phyloP scores from a whole-genome alignment of 2,329 filamentous ascomycete species.

The Colletotrichum karsti region DNA sequence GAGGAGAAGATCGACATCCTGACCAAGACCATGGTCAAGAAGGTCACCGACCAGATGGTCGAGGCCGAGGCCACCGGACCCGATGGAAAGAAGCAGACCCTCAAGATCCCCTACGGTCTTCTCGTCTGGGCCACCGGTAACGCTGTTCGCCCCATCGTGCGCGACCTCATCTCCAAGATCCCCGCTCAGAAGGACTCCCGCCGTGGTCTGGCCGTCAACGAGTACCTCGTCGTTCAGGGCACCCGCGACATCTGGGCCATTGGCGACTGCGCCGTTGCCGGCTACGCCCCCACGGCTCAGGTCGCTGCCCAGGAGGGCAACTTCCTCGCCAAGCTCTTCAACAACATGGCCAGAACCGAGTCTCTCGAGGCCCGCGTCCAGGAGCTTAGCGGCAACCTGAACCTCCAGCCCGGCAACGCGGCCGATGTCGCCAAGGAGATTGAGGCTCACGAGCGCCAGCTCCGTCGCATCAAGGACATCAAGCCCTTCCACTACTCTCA shows the following conservation, averaged over 20 bases:
- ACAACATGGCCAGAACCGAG: slow-evolving; percentile 98
- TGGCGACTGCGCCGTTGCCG: slow-evolving; percentile 95
- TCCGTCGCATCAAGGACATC: slow-evolving; percentile 90
- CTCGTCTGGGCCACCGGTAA: slow-evolving; percentile 99
- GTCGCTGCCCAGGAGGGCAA: slow-evolving; percentile 94
- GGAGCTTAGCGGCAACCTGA: slow-evolving; percentile 70
- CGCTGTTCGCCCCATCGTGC: slow-evolving; percentile 86
- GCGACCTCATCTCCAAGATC: slow-evolving; percentile 90
- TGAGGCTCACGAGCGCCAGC: slow-evolving; percentile 84
- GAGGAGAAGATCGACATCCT: slow-evolving; percentile 98
- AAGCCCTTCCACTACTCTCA: slow-evolving; percentile 99
- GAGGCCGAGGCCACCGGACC: slow-evolving; percentile 86
- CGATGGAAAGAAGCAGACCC: slow-evolving; percentile 83
- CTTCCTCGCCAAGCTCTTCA: slow-evolving; percentile 95
- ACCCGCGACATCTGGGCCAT: slow-evolving; percentile 98
- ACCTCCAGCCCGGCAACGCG: slow-evolving; percentile 70
- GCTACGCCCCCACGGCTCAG: slow-evolving; percentile 97
- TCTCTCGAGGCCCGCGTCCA: slow-evolving; percentile 79
- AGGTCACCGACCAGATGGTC: slow-evolving; percentile 90
- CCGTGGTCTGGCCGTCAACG: slow-evolving; percentile 94
- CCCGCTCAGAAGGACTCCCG: slow-evolving; percentile 95
- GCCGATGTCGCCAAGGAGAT: slow-evolving; percentile 79
- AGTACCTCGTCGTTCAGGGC: slow-evolving; percentile 98
- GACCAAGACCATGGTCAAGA: slow-evolving; percentile 99
- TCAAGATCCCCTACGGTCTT: slow-evolving; percentile 91